Conservation (phyloP, 345 rosid species). For the Hypericum androsaemum region DNA sequence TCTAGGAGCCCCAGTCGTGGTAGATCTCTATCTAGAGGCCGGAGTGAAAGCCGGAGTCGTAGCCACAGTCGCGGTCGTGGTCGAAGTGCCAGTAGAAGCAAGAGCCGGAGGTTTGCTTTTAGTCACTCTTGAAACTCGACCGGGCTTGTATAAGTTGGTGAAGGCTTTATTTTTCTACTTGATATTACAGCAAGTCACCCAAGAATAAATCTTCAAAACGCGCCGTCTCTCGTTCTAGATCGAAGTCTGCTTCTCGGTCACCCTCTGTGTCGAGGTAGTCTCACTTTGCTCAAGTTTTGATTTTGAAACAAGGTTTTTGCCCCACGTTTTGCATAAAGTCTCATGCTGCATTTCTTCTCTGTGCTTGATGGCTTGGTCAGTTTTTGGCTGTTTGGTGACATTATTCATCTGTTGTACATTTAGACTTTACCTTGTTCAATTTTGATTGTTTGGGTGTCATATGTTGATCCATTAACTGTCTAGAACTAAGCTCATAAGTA, state of each 20-base stretch:
- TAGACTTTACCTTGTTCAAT: no score
- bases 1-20: slow-evolving; percentile 27
- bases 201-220: slow-evolving; percentile 46
- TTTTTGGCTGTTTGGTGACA: no score
- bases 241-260: slow-evolving; percentile 53
- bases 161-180: not conserved
- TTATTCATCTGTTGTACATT: no score
- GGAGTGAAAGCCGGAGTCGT: slow-evolving; percentile 16
- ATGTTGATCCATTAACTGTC: no score
- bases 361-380: no score
- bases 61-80: slow-evolving; percentile 32
- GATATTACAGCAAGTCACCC: slow-evolving; percentile 63
- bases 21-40: slow-evolving; percentile 20
- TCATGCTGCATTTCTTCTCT: no score
- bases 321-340: no score
- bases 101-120: slow-evolving; percentile 47
- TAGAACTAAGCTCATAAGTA: no score
- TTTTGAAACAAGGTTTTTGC: no score
- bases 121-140: no score
- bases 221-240: slow-evolving; percentile 59
- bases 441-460: no score
- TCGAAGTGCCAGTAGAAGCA: slow-evolving; percentile 28
- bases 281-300: not conserved
- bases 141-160: no score
- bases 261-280: slow-evolving; percentile 45